Evolutionary conservation across 768 basidiomycete genomes (phyloP).

Genomic region (Melanogaster broomeanus): DNA sequence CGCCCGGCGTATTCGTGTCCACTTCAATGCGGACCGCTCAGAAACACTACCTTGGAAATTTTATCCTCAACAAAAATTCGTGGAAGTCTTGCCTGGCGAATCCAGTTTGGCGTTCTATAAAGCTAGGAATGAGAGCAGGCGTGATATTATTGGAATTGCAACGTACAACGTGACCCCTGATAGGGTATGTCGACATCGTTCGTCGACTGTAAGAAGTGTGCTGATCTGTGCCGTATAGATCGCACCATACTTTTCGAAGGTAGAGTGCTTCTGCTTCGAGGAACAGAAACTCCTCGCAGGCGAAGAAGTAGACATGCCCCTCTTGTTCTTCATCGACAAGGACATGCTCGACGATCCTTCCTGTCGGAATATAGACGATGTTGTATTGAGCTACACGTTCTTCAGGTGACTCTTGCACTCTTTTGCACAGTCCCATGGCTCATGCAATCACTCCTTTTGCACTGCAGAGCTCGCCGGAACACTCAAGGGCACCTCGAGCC

Average conservation of each 20-base stretch:
- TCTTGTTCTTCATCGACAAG: constrained; percentile 98
- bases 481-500: constrained; percentile 85
- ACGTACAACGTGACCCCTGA: constrained; percentile 99
- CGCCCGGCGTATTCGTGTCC: constrained; percentile 82
- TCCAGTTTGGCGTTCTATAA: constrained; percentile 96
- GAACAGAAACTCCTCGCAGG: constrained; percentile 93
- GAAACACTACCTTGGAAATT: constrained; percentile 94
- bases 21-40: constrained; percentile 92
- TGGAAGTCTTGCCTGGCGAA: constrained; percentile 92
- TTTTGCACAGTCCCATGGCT: neutral
- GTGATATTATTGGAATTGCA: constrained; percentile 96
- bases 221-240: constrained; percentile 50
- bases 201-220: neutral
- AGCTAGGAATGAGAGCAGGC: constrained; percentile 79
- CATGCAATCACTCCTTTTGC: neutral
- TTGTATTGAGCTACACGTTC: constrained; percentile 96
- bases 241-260: constrained; percentile 98
- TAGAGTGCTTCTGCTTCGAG: constrained; percentile 99
- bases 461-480: constrained; percentile 79
- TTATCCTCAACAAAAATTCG: constrained; percentile 85
- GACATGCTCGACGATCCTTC: constrained; percentile 93
- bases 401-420: constrained; percentile 64
- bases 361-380: constrained; percentile 83
- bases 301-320: constrained; percentile 97
- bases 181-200: constrained; percentile 55